Evolutionary conservation across 2,329 filamentous ascomycete genomes (phyloP).

Genomic region (Grosmannia huntii): DNA sequence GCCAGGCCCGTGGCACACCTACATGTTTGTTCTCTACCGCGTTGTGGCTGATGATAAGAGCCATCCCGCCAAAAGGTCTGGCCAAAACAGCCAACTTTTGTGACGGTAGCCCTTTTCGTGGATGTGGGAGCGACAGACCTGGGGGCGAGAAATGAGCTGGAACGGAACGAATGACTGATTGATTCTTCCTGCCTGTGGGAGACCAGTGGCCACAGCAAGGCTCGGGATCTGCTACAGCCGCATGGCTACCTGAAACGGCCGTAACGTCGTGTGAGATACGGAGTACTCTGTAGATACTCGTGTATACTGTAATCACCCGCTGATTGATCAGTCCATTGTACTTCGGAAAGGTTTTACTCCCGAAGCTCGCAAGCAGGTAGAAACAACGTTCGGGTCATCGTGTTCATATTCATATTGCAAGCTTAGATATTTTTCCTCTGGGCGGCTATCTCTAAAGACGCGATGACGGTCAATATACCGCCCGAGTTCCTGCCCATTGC

Average conservation of each 20-base stretch:
- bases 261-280: background rate
- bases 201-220: background rate
- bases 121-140: background rate
- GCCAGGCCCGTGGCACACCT: background rate
- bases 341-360: background rate
- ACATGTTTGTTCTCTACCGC: background rate
- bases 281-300: too few species aligned
- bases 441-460: background rate
- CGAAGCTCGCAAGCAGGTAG: background rate
- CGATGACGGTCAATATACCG: background rate
- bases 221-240: background rate
- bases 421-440: background rate
- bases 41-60: background rate
- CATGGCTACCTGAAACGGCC: background rate
- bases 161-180: too few species aligned
- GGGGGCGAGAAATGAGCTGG: background rate
- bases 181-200: background rate
- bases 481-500: background rate
- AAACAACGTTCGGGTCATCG: background rate
- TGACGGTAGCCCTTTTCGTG: background rate
- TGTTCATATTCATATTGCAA: background rate
- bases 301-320: too few species aligned
- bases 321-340: too few species aligned
- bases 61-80: background rate
- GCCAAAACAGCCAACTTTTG: background rate